Base-by-base conservation (phyloP, 768 basidiomycete species). In the Candolleomyces aberdarensis region DNA sequence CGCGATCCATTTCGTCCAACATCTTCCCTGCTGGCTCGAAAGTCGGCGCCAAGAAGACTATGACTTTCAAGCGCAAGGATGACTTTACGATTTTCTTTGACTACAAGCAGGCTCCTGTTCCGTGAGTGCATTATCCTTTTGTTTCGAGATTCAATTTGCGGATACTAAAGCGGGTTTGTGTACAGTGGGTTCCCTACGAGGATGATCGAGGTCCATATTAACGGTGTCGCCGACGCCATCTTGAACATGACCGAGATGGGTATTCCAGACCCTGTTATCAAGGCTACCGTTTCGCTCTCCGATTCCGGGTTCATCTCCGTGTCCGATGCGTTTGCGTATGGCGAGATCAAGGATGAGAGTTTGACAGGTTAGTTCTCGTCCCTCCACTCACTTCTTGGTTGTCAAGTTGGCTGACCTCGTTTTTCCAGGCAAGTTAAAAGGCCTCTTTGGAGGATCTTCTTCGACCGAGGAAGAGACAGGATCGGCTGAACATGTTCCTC, bases 241-340 rank as follows among this genome's bases (percentile, higher is more conserved):
- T 82, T 75, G 36, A 97, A 96, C 71, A 80, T 98, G 53, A 96
- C 94, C 14, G 89, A 90, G 51, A 83, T 85, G 1, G 92, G 91
- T 9, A 90, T 87, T 11, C 72, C 83, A 26, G 92, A 95, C 66
- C 91, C 94, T 2, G 85, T 94, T 14, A 81, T 98, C 67, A 95
- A 94, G 72, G 88, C 93, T 17, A 93, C 91, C 0, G 74, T 98
- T 55, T 77, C 84, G 29, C 78, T 98, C 44, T 92, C 92, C 43
- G 92, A 95, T 56, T 92, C 92, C 54, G 94, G 95, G 7, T 89
- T 98, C 67, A 78, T 93, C 5, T 86, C 88, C 3, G 86, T 94
- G 40, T 82, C 85, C 14, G 90, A 92, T 58, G 96, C 93, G 0
- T 69, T 94, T 46, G 85, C 87, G 5, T 86, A 83, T 60, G 93